Percentiles rank a stretch among this genome's conserved stretches.
Conservation (phyloP, 176 grass and related monocot species). For the Cocos nucifera region DNA sequence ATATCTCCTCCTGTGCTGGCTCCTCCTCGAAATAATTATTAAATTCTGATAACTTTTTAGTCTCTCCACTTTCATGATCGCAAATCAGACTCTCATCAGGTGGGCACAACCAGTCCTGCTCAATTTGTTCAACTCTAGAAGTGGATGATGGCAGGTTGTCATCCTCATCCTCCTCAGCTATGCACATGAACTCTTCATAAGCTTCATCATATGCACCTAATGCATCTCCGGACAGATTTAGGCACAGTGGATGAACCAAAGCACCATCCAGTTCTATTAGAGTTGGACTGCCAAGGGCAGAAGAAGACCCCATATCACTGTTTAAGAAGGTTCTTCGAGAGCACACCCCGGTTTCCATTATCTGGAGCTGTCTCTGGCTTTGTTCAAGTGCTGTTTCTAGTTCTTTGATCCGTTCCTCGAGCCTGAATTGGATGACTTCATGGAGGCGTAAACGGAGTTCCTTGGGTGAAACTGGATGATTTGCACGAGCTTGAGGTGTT, state of each 20-base stretch:
- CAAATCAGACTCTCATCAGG: slow-evolving; percentile 36
- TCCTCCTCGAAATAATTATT: slow-evolving; percentile 1
- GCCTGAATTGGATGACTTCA: slow-evolving; percentile 60
- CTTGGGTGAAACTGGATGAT: slow-evolving; percentile 63
- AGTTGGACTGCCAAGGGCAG: slow-evolving; percentile 52
- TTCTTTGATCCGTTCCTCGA: slow-evolving; percentile 66
- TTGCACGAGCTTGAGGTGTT: slow-evolving; percentile 24
- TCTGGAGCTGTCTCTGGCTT: slow-evolving; percentile 42
- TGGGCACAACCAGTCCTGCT: slow-evolving; percentile 27
- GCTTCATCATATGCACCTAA: slow-evolving; percentile 79
- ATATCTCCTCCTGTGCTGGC: slow-evolving; percentile 10
- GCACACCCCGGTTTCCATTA: slow-evolving; percentile 28
- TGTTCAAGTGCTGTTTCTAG: slow-evolving; percentile 60
- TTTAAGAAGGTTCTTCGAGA: slow-evolving; percentile 53
- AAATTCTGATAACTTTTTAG: too few species aligned
- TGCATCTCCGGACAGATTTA: slow-evolving; percentile 74
- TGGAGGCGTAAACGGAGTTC: slow-evolving; percentile 79
- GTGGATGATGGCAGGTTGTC: slow-evolving; percentile 24
- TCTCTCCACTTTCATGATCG: slow-evolving; percentile 31
- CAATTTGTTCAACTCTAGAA: slow-evolving; percentile 26
- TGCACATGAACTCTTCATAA: slow-evolving; percentile 73
- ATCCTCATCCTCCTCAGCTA: slow-evolving; percentile 25
- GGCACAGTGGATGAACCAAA: slow-evolving; percentile 42
- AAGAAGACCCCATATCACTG: slow-evolving; percentile 57
- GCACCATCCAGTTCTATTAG: slow-evolving; percentile 27